Evolutionary conservation across 225 moss, liverwort and hornwort genomes (phyloP).

Genomic region (Anthoceros angustus): DNA sequence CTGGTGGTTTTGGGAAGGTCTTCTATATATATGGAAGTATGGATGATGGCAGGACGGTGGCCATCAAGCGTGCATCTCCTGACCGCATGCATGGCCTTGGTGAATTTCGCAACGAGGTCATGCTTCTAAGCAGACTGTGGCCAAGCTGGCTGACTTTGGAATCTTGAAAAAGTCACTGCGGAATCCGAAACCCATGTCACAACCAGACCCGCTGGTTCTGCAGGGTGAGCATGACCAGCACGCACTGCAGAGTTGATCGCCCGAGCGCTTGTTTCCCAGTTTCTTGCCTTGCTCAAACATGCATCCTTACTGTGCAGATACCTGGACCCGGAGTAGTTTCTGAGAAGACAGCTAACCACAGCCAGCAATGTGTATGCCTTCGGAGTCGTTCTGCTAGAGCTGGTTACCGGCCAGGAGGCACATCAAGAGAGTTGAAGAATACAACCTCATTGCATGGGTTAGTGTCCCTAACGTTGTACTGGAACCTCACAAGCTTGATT

Average conservation of each 20-base stretch:
- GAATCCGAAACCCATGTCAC: constrained; percentile 9
- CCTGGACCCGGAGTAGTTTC: constrained; percentile 11
- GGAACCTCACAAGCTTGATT: no score
- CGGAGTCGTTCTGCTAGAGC: constrained; percentile 7
- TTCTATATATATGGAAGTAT: constrained; percentile 41
- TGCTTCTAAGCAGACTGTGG: constrained; percentile 41
- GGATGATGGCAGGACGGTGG: constrained; percentile 43
- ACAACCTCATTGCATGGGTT: constrained; percentile 39
- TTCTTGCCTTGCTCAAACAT: not conserved
- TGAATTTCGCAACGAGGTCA: constrained; percentile 53
- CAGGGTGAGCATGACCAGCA: no score
- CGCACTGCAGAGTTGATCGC: no score
- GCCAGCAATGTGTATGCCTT: constrained; percentile 9
- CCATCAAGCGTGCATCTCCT: constrained; percentile 46
- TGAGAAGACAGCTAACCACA: constrained; percentile 7
- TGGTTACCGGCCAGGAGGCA: constrained; percentile 29
- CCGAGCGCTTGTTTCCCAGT: no score
- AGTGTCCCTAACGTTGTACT: no score
- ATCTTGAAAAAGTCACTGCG: constrained; percentile 17
- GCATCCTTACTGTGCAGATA: not conserved
- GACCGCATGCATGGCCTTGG: constrained; percentile 29
- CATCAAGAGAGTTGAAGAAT: constrained; percentile 30
- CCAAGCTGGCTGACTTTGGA: constrained; percentile 45
- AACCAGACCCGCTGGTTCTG: constrained; percentile 9
- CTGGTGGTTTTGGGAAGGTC: constrained; percentile 64